Evolutionary conservation across 2,329 filamentous ascomycete species (phyloP).

Genomic region (Graphilbum fragrans): DNA sequence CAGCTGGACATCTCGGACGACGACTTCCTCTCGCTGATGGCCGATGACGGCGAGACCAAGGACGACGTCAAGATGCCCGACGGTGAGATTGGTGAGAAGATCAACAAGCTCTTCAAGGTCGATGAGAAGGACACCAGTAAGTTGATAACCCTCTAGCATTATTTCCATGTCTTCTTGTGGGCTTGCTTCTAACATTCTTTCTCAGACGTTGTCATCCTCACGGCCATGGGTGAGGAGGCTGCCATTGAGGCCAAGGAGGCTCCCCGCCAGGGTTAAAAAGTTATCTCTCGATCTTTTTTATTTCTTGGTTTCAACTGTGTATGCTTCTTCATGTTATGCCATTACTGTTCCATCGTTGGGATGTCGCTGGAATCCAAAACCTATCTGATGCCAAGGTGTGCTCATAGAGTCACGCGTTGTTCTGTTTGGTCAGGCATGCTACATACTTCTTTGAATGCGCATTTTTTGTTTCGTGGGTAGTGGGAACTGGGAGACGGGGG

Average conservation of each 20-base stretch:
- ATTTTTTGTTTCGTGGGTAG: not conserved
- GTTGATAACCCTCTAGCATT: conserved; percentile 24
- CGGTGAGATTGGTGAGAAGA: conserved; percentile 77
- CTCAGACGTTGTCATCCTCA: conserved; percentile 82
- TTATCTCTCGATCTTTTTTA: conserved; percentile 2
- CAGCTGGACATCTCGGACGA: conserved; percentile 91
- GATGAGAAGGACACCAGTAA: conserved; percentile 93
- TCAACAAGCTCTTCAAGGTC: conserved; percentile 60
- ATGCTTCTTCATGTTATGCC: conserved; percentile 5
- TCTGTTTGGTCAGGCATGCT: not conserved
- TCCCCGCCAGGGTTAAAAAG: conserved; percentile 32
- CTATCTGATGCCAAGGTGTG: not conserved
- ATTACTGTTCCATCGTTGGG: conserved; percentile 7
- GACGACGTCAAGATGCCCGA: conserved; percentile 93
- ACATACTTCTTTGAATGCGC: not conserved
- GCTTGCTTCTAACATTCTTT: too few species aligned
- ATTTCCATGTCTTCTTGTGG: not conserved
- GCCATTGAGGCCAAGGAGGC: conserved; percentile 93
- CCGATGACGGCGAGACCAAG: conserved; percentile 74
- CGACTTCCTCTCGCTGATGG: conserved; percentile 89
- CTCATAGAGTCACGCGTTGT: not conserved
- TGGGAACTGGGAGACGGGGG: not conserved
- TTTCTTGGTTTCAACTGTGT: not conserved
- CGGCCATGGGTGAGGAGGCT: conserved; percentile 91
- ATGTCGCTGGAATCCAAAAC: conserved; percentile 1